Percentiles rank a stretch among this genome's conserved stretches.
Conservation (phyloP, 495 filamentous ascomycete genomes). For the Oidiodendron maius region DNA sequence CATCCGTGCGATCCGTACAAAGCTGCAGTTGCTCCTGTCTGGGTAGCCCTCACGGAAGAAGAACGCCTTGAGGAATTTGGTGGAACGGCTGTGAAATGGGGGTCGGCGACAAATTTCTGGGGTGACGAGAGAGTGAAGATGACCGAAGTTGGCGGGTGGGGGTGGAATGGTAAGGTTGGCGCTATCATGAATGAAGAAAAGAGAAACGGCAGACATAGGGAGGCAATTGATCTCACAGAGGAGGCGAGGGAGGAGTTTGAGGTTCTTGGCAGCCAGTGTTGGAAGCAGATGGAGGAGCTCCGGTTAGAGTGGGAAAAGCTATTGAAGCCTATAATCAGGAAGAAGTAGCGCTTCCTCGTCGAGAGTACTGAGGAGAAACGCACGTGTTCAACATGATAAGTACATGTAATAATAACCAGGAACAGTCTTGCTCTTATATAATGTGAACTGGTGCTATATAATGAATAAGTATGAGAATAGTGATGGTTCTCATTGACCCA, state of each 20-base stretch:
- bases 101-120: slow-evolving; percentile 52
- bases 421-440: too few species aligned
- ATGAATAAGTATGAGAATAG: too few species aligned
- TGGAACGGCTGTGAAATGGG: slow-evolving; percentile 69
- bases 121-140: slow-evolving; percentile 57
- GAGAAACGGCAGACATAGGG: slow-evolving; percentile 44
- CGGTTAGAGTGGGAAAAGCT: slow-evolving; percentile 69
- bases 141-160: slow-evolving; percentile 84
- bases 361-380: too few species aligned
- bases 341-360: too few species aligned
- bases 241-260: slow-evolving; percentile 70
- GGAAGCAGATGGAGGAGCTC: slow-evolving; percentile 81
- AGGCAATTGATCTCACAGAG: slow-evolving; percentile 49
- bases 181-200: slow-evolving; percentile 51
- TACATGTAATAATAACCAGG: too few species aligned
- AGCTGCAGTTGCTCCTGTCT: slow-evolving; percentile 71
- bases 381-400: too few species aligned
- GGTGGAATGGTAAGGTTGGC: slow-evolving; percentile 64
- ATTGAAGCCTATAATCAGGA: slow-evolving; percentile 16
- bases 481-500: too few species aligned
- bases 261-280: slow-evolving; percentile 62
- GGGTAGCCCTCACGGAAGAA: slow-evolving; percentile 69
- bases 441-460: too few species aligned
- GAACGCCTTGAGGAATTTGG: slow-evolving; percentile 57
- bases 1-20: slow-evolving; percentile 68